These are phyloP conservation scores for Glycine tomentella DNA, from an alignment of 306 rosid genomes.

Conservation along the genomic window DNA sequence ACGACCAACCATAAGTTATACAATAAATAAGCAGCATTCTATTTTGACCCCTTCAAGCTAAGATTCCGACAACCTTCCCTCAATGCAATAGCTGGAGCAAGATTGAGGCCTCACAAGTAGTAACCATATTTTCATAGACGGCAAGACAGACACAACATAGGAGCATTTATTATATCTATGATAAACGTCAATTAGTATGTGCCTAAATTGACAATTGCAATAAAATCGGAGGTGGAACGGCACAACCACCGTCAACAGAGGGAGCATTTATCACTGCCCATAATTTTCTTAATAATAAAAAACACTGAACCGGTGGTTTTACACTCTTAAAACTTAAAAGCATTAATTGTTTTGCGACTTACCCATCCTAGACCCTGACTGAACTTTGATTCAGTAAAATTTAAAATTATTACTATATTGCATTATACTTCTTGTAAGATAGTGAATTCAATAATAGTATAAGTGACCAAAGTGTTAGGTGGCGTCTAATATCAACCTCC, in stretches of 20 bases:
- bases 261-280: conserved; percentile 31
- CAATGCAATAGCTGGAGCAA: conserved; percentile 49
- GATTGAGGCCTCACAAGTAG: conserved; percentile 15
- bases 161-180: neutral
- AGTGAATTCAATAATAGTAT: neutral
- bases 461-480: too few species aligned
- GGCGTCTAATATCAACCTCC: too few species aligned
- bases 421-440: neutral
- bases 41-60: neutral
- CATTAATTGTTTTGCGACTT: neutral
- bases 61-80: conserved; percentile 25
- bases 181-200: conserved; percentile 25
- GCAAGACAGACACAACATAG: conserved; percentile 30
- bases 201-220: conserved; percentile 32
- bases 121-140: conserved; percentile 34
- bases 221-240: conserved; percentile 49
- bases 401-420: neutral
- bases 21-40: conserved; percentile 27
- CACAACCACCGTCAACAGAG: conserved; percentile 35
- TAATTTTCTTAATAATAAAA: neutral
- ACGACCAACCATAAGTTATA: too few species aligned
- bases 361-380: neutral
- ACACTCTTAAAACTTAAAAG: too few species aligned
- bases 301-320: too few species aligned
- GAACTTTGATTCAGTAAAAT: neutral